Evolutionary conservation across 495 filamentous ascomycete genomes (phyloP).

Genomic region (Penicillium macrosclerotiorum): DNA sequence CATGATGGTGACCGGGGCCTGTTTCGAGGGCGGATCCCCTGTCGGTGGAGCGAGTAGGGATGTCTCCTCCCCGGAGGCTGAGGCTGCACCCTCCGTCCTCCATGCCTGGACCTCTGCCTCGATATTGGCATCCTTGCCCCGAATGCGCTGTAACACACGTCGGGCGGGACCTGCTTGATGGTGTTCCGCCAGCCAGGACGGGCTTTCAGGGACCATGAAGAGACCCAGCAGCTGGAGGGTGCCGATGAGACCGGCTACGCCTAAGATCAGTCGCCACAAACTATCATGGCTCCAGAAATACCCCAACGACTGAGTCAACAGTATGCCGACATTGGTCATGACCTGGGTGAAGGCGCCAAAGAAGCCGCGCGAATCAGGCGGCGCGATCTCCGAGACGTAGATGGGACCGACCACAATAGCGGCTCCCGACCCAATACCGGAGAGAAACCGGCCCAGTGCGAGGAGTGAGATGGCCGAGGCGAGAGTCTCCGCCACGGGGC

Average conservation of each 20-base stretch:
- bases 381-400: conserved; percentile 88
- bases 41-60: conserved; percentile 42
- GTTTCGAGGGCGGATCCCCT: conserved; percentile 22
- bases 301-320: conserved; percentile 78
- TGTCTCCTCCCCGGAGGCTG: conserved; percentile 45
- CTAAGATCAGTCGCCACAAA: conserved; percentile 82
- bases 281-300: conserved; percentile 77
- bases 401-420: conserved; percentile 93
- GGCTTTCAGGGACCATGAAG: conserved; percentile 75
- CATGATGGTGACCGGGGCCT: conserved; percentile 61
- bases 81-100: conserved; percentile 50
- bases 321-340: conserved; percentile 90
- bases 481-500: conserved; percentile 70
- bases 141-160: conserved; percentile 66
- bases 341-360: conserved; percentile 93
- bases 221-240: conserved; percentile 63
- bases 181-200: conserved; percentile 75
- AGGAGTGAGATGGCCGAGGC: conserved; percentile 66
- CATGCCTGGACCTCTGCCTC: conserved; percentile 70
- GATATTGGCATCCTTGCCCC: conserved; percentile 66
- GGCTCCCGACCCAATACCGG: conserved; percentile 81
- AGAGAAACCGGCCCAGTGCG: conserved; percentile 70
- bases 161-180: conserved; percentile 60
- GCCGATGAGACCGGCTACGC: conserved; percentile 67
- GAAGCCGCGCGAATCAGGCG: conserved; percentile 71